Conservation (phyloP, 2,329 filamentous ascomycete species). For the Diaporthe nobilis region DNA sequence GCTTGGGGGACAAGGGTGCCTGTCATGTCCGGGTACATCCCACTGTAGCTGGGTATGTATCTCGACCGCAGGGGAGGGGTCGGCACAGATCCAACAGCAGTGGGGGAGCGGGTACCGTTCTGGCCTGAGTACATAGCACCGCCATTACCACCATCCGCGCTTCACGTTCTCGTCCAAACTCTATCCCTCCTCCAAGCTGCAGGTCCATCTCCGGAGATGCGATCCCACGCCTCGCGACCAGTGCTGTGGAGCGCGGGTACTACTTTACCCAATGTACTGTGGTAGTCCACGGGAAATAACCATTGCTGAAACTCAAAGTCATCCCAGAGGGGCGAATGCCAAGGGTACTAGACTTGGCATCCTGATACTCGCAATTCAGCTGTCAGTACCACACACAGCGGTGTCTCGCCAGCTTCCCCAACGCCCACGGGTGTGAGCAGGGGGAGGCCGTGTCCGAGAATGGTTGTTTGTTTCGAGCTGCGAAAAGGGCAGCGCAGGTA, state of each 20-base stretch:
- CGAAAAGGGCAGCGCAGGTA: background rate
- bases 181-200: slow-evolving; percentile 25
- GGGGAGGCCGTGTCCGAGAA: background rate
- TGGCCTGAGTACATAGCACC: slow-evolving; percentile 12
- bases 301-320: slow-evolving; percentile 39
- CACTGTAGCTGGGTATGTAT: slow-evolving; percentile 1
- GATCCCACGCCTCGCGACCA: slow-evolving; percentile 23
- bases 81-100: slow-evolving; percentile 26
- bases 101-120: slow-evolving; percentile 11
- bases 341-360: slow-evolving; percentile 18
- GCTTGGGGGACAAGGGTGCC: background rate
- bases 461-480: slow-evolving; percentile 22
- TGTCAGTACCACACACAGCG: background rate
- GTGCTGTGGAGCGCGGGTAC: slow-evolving; percentile 13
- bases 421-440: background rate
- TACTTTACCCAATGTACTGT: slow-evolving; percentile 15
- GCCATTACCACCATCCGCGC: background rate
- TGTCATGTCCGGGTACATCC: slow-evolving; percentile 21
- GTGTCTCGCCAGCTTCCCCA: slow-evolving; percentile 3
- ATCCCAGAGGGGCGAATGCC: slow-evolving; percentile 38
- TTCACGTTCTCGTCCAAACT: slow-evolving; percentile 32
- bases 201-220: slow-evolving; percentile 27
- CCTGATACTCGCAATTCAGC: background rate
- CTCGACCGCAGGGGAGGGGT: slow-evolving; percentile 30
- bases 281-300: slow-evolving; percentile 13